These are phyloP conservation scores for Linnemannia schmuckeri DNA, from an alignment of 192 early-diverging fungal genomes.

Conservation along the genomic window DNA sequence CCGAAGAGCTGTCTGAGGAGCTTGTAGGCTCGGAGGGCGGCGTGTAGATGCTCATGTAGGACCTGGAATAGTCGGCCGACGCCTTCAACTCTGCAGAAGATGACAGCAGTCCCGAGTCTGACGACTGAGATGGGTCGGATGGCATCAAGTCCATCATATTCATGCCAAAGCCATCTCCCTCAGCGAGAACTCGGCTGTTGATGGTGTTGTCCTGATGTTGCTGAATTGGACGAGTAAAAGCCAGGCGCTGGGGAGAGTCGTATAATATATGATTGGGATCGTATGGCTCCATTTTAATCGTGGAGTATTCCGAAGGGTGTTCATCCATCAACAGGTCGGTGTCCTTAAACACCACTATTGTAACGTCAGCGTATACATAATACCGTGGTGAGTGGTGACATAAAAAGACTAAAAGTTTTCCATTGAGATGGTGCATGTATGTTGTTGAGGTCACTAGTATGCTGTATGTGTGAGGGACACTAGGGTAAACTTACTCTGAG, in stretches of 20 bases:
- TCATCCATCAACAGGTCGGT: neutral
- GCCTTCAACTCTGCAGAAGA: neutral
- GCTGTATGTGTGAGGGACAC: neutral
- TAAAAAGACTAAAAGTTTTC: no score
- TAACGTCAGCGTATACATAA: no score
- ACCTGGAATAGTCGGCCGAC: neutral
- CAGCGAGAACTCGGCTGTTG: neutral
- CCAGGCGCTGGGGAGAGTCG: neutral
- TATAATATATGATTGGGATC: neutral
- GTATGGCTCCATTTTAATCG: neutral
- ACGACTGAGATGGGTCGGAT: neutral
- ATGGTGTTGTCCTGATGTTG: neutral
- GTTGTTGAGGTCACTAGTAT: no score
- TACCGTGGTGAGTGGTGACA: no score
- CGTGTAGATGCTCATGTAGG: neutral
- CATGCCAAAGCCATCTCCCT: neutral
- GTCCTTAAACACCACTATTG: neutral
- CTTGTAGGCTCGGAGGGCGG: neutral
- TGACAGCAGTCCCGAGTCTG: neutral
- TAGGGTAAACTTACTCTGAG: neutral
- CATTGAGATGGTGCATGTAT: no score
- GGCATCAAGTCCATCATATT: neutral
- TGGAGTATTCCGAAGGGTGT: neutral
- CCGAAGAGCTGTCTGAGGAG: neutral
- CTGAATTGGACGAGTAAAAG: neutral